phyloP scores from a whole-genome alignment of 2,329 filamentous ascomycete genomes.

The Phialemonium atrogriseum region DNA sequence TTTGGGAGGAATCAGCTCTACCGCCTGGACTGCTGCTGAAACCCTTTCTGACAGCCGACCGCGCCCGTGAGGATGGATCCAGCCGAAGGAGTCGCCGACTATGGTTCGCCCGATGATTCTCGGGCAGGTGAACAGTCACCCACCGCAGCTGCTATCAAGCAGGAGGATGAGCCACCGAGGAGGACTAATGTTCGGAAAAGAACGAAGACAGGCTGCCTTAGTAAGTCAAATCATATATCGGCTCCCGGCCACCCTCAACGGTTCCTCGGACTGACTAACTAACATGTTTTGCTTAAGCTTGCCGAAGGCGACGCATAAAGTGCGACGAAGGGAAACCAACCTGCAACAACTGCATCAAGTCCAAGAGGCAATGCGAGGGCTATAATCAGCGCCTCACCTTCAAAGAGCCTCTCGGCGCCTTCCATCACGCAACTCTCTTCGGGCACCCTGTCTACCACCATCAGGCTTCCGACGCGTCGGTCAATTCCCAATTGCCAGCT shows the following conservation, averaged over 20 bases:
- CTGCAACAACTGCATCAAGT: conserved; percentile 80
- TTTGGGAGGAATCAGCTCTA: too few relatives aligned
- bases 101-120: conserved; percentile 16
- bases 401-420: conserved; percentile 61
- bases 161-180: conserved; percentile 34
- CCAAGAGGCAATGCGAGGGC: conserved; percentile 74
- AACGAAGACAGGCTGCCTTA: conserved; percentile 89
- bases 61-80: too few relatives aligned
- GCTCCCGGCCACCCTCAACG: too few relatives aligned
- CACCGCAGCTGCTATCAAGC: conserved; percentile 22
- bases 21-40: too few relatives aligned
- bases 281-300: conserved; percentile 47
- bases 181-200: conserved; percentile 52
- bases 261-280: conserved; percentile 1
- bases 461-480: conserved; percentile 35
- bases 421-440: conserved; percentile 39
- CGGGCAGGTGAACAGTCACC: conserved; percentile 23
- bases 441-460: conserved; percentile 36
- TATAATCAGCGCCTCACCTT: conserved; percentile 77
- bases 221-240: conserved; percentile 30
- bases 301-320: conserved; percentile 90
- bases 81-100: too few relatives aligned
- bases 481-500: conserved; percentile 33
- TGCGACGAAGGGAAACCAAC: conserved; percentile 84
- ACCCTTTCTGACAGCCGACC: too few relatives aligned